Evolutionary conservation across 495 filamentous ascomycete genomes (phyloP), one percentile per base, ranked within the genome.

Genomic region (Penicillium manginii): DNA sequence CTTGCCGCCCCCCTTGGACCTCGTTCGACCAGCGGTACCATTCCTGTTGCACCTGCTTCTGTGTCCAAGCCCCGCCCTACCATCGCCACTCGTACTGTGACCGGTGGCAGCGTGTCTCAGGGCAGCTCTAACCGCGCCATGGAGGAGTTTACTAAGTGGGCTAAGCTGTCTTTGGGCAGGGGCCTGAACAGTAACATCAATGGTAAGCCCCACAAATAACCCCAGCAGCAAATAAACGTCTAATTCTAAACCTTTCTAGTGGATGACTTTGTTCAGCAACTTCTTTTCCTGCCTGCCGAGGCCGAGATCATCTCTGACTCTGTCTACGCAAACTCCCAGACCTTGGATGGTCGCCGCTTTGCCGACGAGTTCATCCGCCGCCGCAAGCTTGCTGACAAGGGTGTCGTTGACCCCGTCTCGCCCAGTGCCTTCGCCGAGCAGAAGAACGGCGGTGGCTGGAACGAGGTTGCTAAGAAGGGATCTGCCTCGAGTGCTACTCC

Each of bases 71-170:
- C 72, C 23, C 76, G 72, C 32, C 55, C 70, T 52, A 50, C 53
- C 26, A 56, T 63, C 29, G 62, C 70, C 21, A 69, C 54, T 42
- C 73, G 73, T 21, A 72, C 67, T 29, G 72, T 79, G 17, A 76
- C 78, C 1, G 59, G 71, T 15, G 66, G 59, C 55, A 72, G 59
- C 29, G 53, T 70, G 12, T 64, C 77, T 8, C 65, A 72, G 26
- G 61, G 79, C 19, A 83, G 80, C 50, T 71, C 79, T 48, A 80
- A 82, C 60, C 86, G 84, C 52, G 84, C 87, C 21, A 82, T 83
- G 45, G 92, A 97, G 26, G 94, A 98, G 73, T 96, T 98, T 72
- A 88, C 85, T 62, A 96, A 92, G 74, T 98, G 94, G 94, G 84
- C 91, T 17, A 87, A 91, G 61, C 80, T 83, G 35, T 84, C 92